Percentiles rank a stretch among this genome's conserved stretches.
Conservation (phyloP, 257 asterid genomes). For the Ophiorrhiza pumila region DNA sequence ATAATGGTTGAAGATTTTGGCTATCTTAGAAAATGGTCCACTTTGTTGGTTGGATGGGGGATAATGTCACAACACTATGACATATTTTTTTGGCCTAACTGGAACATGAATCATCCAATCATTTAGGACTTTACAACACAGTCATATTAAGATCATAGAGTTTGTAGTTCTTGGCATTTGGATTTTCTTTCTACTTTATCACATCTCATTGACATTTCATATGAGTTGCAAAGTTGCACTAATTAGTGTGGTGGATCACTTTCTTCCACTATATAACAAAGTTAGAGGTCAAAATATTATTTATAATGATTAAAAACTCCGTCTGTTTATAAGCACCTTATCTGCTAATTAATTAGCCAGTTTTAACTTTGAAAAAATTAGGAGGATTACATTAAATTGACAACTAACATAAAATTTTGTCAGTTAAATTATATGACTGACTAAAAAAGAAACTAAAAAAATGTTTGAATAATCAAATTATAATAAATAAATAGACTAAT, state of each 20-base stretch:
- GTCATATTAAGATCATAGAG: not conserved
- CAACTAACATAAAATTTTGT: no score
- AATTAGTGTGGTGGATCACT: not conserved
- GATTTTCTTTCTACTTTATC: not conserved
- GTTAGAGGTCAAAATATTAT: no score
- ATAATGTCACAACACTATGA: slow-evolving; percentile 19
- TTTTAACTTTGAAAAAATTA: no score
- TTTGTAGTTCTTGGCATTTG: not conserved
- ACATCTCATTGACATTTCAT: slow-evolving; percentile 12
- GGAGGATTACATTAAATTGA: no score
- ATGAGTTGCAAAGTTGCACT: slow-evolving; percentile 3
- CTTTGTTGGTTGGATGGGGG: slow-evolving; percentile 27
- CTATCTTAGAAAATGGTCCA: slow-evolving; percentile 25
- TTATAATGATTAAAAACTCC: no score
- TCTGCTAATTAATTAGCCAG: no score
- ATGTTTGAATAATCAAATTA: no score
- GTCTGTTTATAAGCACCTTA: no score
- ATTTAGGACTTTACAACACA: not conserved
- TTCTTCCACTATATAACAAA: not conserved
- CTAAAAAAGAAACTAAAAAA: no score
- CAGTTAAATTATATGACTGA: no score
- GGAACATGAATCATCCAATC: slow-evolving; percentile 28
- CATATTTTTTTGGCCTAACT: slow-evolving; percentile 21
- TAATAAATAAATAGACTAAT: no score
- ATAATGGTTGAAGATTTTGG: slow-evolving; percentile 6